Evolutionary conservation across 2,329 filamentous ascomycete genomes (phyloP).

Genomic region (Cytospora piceae): DNA sequence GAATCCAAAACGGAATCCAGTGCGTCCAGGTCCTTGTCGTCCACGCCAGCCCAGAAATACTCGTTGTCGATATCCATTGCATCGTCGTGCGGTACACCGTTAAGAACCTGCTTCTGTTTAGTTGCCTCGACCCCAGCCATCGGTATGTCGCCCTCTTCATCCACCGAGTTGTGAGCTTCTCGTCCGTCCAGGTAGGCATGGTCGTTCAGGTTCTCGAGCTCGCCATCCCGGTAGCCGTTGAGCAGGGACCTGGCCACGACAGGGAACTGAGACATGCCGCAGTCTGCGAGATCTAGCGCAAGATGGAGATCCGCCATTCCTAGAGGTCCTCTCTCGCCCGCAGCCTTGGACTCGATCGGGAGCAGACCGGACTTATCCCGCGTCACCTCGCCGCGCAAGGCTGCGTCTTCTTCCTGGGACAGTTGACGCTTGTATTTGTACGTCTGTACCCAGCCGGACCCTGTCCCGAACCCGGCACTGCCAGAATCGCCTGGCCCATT

Average conservation of each 20-base stretch:
- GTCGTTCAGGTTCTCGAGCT: constrained; percentile 69
- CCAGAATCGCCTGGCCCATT: constrained; percentile 67
- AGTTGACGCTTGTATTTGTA: constrained; percentile 77
- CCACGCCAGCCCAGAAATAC: constrained; percentile 65
- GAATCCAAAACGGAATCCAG: constrained; percentile 63
- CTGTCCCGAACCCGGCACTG: constrained; percentile 65
- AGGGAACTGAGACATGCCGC: constrained; percentile 77
- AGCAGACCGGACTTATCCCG: constrained; percentile 78
- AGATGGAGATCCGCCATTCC: constrained; percentile 79
- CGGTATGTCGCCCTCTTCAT: constrained; percentile 40
- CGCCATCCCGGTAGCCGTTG: constrained; percentile 74
- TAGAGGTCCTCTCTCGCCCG: constrained; percentile 71
- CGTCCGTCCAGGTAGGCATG: constrained; percentile 56
- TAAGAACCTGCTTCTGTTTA: constrained; percentile 46
- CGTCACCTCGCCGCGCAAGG: constrained; percentile 71
- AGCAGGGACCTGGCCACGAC: constrained; percentile 72
- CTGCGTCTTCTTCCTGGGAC: constrained; percentile 73
- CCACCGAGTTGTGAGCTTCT: constrained; percentile 34
- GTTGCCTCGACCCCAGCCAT: constrained; percentile 41
- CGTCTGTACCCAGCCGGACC: constrained; percentile 75
- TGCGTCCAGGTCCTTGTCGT: constrained; percentile 52
- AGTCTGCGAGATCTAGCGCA: constrained; percentile 75
- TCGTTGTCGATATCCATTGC: constrained; percentile 65
- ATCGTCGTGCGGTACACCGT: constrained; percentile 53
- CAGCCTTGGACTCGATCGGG: constrained; percentile 79